Evolutionary conservation across 1,139 yeast species (phyloP).

Genomic region (Lodderomyces orthopsilosis): DNA sequence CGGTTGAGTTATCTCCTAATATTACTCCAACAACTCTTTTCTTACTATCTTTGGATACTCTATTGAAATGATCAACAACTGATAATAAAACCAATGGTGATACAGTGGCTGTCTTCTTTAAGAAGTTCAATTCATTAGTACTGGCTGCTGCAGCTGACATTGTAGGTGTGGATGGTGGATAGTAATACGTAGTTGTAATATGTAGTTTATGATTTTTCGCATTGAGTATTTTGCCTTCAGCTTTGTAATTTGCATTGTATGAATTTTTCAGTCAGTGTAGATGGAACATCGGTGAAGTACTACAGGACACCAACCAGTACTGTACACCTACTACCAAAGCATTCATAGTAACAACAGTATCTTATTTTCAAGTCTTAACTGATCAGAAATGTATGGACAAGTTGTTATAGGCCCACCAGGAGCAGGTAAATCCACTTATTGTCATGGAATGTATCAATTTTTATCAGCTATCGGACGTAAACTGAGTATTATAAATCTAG

Average conservation of each 20-base stretch:
- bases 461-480: constrained; percentile 91
- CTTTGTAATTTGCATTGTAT: no score
- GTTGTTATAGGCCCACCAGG: constrained; percentile 98
- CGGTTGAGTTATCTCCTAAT: constrained; percentile 70
- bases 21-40: constrained; percentile 94
- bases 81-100: constrained; percentile 94
- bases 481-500: constrained; percentile 77
- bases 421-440: constrained; percentile 92
- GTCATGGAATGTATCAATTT: constrained; percentile 89
- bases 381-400: constrained; percentile 66
- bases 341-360: no score
- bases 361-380: no score
- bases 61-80: constrained; percentile 91
- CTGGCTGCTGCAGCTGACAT: constrained; percentile 9
- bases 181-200: not conserved
- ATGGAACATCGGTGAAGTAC: no score
- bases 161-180: not conserved
- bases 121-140: constrained; percentile 33
- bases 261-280: no score
- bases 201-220: no score
- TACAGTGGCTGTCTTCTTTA: constrained; percentile 71
- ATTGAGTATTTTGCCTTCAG: no score
- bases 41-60: constrained; percentile 65
- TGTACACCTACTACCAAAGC: no score
- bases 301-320: no score